phyloP scores from a whole-genome alignment of 2,329 filamentous ascomycete species.

The Fusarium tupiense region DNA sequence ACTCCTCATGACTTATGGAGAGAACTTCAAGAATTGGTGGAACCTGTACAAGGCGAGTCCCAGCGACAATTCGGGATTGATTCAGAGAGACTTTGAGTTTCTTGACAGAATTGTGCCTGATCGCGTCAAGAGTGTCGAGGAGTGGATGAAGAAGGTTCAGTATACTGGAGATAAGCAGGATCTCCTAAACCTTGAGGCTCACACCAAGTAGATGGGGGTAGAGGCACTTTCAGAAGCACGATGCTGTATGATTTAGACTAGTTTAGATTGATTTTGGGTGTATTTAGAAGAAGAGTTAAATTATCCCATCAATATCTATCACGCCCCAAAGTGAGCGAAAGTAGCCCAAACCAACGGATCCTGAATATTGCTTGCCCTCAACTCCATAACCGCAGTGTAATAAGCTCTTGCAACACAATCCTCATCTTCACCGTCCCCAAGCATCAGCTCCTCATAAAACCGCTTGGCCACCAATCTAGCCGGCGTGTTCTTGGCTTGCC shows the following conservation, averaged over 20 bases:
- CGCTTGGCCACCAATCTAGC: neutral
- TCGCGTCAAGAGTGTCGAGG: neutral
- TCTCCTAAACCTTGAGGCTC: neutral
- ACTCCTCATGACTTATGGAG: neutral
- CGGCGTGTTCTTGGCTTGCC: fast-evolving
- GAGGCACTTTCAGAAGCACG: fast-evolving
- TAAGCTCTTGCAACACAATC: neutral
- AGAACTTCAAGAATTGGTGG: neutral
- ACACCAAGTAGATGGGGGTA: neutral
- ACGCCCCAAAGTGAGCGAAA: neutral
- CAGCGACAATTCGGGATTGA: neutral
- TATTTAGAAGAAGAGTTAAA: neutral
- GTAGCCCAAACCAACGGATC: neutral
- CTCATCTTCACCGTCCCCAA: fast-evolving
- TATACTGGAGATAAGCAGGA: neutral
- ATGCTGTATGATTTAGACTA: fast-evolving
- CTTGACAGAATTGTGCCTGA: neutral
- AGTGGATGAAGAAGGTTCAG: neutral
- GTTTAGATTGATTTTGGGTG: neutral
- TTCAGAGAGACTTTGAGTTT: neutral
- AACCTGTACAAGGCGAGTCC: neutral
- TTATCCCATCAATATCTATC: fast-evolving
- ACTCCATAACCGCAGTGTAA: neutral
- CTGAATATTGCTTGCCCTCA: fast-evolving
- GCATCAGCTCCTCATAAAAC: neutral